These are phyloP conservation scores for Wickerhamiella galacta DNA, from an alignment of 805 yeast species.

Conservation along the genomic window DNA sequence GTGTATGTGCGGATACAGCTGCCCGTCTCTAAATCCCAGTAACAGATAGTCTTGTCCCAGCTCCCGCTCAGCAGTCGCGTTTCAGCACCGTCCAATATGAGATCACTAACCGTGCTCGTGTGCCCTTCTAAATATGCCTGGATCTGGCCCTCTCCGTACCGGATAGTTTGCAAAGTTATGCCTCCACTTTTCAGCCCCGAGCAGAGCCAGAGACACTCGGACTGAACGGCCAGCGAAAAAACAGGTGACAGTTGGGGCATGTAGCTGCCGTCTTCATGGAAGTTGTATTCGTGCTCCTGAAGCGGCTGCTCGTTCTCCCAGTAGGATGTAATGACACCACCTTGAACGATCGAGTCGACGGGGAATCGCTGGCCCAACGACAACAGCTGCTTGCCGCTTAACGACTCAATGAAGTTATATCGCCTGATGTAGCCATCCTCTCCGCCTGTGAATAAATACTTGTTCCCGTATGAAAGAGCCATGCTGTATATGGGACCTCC, in stretches of 20 bases:
- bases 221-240: conserved; percentile 68
- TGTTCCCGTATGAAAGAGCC: conserved; percentile 62
- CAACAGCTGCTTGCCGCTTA: conserved; percentile 72
- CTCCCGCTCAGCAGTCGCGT: conserved; percentile 59
- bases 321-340: conserved; percentile 67
- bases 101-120: conserved; percentile 54
- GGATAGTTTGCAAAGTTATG: conserved; percentile 62
- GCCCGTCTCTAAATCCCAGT: conserved; percentile 82
- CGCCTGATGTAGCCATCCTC: conserved; percentile 87
- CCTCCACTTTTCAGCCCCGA: conserved; percentile 73
- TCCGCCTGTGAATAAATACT: conserved; percentile 86
- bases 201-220: conserved; percentile 67
- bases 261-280: conserved; percentile 21
- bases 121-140: conserved; percentile 66
- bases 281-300: conserved; percentile 27
- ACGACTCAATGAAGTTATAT: conserved; percentile 69
- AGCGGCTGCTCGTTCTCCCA: conserved; percentile 96
- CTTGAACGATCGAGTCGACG: conserved; percentile 70
- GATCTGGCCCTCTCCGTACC: conserved; percentile 67
- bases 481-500: conserved; percentile 61
- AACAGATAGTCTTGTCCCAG: conserved; percentile 70
- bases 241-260: conserved; percentile 55
- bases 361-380: conserved; percentile 87
- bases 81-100: conserved; percentile 46
- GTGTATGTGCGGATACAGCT: conserved; percentile 29